phyloP scores from a whole-genome alignment of 163 green algal species.

The Scenedesmus sp. region DNA sequence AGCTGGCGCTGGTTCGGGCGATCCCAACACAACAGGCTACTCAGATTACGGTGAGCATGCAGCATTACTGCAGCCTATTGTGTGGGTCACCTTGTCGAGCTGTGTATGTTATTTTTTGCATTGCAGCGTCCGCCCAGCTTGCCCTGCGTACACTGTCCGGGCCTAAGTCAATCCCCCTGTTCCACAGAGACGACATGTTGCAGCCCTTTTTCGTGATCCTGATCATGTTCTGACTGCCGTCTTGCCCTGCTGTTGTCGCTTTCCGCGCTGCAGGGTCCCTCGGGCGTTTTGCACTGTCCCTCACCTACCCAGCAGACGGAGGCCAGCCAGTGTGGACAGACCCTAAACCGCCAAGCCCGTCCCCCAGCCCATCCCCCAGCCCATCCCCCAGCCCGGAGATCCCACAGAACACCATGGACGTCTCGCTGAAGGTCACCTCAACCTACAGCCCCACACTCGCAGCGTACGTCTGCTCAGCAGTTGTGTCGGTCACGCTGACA shows the following conservation, averaged over 20 bases:
- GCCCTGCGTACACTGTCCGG: no score
- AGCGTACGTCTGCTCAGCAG: not conserved
- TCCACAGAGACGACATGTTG: no score
- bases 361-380: not conserved
- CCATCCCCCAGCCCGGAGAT: not conserved
- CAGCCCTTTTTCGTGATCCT: no score
- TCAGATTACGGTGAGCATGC: conserved; percentile 25
- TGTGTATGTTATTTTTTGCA: not conserved
- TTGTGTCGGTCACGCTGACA: not conserved
- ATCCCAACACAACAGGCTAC: not conserved
- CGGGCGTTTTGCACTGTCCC: not conserved
- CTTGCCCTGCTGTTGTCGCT: not conserved
- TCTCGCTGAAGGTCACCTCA: not conserved
- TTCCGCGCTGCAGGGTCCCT: not conserved
- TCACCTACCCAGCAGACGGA: not conserved
- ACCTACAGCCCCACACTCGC: not conserved
- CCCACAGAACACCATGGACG: not conserved
- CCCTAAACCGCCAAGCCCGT: not conserved
- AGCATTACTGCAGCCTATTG: not conserved
- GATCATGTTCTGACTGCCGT: not conserved
- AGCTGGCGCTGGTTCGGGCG: not conserved
- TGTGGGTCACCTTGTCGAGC: no score
- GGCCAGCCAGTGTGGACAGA: not conserved
- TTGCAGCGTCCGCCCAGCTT: not conserved
- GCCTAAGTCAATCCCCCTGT: no score